phyloP scores from a whole-genome alignment of 1,139 yeast genomes.

The Suhomyces bokatorum region DNA sequence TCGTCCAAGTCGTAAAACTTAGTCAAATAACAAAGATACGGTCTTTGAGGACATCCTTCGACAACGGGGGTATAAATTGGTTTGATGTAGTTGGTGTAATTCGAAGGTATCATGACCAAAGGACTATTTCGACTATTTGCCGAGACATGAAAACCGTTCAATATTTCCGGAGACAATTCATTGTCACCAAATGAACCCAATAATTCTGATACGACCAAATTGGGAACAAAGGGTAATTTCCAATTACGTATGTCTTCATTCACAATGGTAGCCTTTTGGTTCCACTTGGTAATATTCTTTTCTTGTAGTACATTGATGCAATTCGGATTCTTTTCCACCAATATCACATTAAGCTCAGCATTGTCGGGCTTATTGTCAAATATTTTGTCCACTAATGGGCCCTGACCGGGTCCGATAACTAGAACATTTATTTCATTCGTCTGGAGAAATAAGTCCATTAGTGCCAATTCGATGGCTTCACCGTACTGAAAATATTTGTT shows the following conservation, averaged over 20 bases:
- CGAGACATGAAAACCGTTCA: constrained; percentile 24
- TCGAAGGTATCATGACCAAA: constrained; percentile 62
- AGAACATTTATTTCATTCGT: constrained; percentile 34
- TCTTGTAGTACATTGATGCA: constrained; percentile 52
- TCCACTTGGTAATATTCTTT: constrained; percentile 48
- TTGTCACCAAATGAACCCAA: constrained; percentile 92
- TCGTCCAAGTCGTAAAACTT: constrained; percentile 45
- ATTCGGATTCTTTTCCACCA: constrained; percentile 68
- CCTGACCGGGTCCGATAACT: constrained; percentile 86
- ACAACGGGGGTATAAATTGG: constrained; percentile 62
- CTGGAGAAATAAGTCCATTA: constrained; percentile 27
- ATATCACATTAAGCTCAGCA: constrained; percentile 5
- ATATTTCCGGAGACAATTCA: constrained; percentile 82
- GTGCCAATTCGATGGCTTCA: constrained; percentile 62
- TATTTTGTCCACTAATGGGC: constrained; percentile 67
- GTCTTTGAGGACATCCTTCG: constrained; percentile 32
- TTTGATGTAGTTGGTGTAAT: constrained; percentile 58
- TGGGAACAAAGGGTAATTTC: constrained; percentile 28
- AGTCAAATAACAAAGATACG: constrained; percentile 62
- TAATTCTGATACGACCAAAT: constrained; percentile 74
- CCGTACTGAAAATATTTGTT: constrained; percentile 69
- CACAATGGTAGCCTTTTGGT: constrained; percentile 46
- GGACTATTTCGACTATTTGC: not conserved
- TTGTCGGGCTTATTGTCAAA: constrained; percentile 22
- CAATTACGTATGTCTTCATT: constrained; percentile 59